Percentiles rank a stretch among this genome's conserved stretches.
phyloP scores from a whole-genome alignment of 495 filamentous ascomycete species.

The Penicillium antarcticum region DNA sequence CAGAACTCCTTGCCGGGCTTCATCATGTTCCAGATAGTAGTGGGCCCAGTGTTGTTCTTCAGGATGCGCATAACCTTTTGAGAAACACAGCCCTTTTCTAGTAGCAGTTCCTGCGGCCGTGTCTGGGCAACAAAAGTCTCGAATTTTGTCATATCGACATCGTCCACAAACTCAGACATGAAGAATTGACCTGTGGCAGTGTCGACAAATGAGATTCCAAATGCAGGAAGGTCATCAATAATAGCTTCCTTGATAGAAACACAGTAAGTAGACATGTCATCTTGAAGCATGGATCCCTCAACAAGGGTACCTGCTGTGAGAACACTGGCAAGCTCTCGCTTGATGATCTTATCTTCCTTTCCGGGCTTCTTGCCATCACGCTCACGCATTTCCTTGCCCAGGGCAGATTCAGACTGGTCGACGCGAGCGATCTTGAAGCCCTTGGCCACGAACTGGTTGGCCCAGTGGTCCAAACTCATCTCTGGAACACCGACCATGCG shows the following conservation, averaged over 20 bases:
- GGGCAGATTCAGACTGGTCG: constrained; percentile 90
- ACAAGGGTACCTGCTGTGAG: constrained; percentile 91
- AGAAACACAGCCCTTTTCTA: constrained; percentile 86
- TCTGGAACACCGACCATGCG: constrained; percentile 96
- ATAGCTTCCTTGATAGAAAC: constrained; percentile 91
- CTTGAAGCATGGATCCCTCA: constrained; percentile 93
- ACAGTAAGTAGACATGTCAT: constrained; percentile 96
- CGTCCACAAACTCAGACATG: constrained; percentile 85
- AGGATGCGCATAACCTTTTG: constrained; percentile 85
- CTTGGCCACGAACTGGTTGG: constrained; percentile 91
- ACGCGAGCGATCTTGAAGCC: constrained; percentile 95
- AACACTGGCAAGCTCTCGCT: constrained; percentile 84
- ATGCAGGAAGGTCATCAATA: constrained; percentile 71
- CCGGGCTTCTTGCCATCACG: constrained; percentile 57
- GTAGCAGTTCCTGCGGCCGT: constrained; percentile 79
- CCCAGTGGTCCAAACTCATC: constrained; percentile 85
- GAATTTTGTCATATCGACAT: constrained; percentile 93
- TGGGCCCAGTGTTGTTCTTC: constrained; percentile 91
- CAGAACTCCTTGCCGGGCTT: constrained; percentile 91
- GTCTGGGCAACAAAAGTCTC: constrained; percentile 97
- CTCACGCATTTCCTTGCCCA: constrained; percentile 98
- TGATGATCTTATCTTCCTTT: constrained; percentile 88
- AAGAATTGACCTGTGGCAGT: constrained; percentile 96
- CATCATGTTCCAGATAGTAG: constrained; percentile 92
- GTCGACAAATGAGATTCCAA: constrained; percentile 93